phyloP scores from a whole-genome alignment of 2,329 filamentous ascomycete species.

The Ustulina deusta region DNA sequence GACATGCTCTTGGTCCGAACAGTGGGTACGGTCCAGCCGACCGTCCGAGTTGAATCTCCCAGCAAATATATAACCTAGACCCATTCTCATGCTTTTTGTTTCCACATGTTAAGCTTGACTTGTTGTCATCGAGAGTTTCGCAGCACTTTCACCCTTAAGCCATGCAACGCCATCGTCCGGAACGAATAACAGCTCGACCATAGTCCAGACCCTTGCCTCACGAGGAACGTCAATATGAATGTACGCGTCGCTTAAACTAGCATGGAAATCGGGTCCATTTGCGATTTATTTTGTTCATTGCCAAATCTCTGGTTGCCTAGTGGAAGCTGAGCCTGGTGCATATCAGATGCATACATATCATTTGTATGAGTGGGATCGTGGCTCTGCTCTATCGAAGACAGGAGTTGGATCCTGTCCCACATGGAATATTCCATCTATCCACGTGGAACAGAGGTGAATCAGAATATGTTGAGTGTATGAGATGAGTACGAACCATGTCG shows the following conservation, averaged over 20 bases:
- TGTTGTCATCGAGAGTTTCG: not conserved
- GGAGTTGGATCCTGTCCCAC: not conserved
- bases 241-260: constrained; percentile 17
- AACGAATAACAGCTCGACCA: not conserved
- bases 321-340: not conserved
- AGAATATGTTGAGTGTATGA: constrained; percentile 3
- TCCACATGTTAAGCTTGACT: not conserved
- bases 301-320: not conserved
- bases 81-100: not conserved
- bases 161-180: not conserved
- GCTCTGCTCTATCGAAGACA: not conserved
- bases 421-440: not conserved
- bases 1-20: not conserved
- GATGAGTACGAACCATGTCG: not conserved
- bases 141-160: not conserved
- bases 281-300: not conserved
- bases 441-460: not conserved
- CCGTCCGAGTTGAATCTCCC: not conserved
- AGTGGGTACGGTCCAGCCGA: not conserved
- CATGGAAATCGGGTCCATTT: not conserved
- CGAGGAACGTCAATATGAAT: constrained; percentile 7
- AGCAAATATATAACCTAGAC: not conserved
- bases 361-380: not conserved
- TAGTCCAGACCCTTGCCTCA: not conserved
- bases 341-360: not conserved